A percentile compares a stretch with the other conserved stretches of the same genome.
Conservation (phyloP, 2,329 filamentous ascomycete genomes). For the Niveomyces coronatus region DNA sequence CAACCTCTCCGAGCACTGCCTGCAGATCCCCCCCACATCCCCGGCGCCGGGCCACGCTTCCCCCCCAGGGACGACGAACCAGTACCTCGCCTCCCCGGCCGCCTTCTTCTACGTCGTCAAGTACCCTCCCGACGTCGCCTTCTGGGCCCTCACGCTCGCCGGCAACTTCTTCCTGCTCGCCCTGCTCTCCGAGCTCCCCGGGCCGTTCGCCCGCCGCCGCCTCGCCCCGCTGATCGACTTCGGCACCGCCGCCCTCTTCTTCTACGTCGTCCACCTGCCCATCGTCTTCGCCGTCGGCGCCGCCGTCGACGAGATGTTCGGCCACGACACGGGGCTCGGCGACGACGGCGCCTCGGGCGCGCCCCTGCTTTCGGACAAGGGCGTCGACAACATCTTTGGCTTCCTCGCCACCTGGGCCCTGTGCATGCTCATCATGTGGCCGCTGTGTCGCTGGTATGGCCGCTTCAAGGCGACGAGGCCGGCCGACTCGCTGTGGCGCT, state of each 20-base stretch:
- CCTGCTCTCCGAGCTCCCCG: slow-evolving; percentile 25
- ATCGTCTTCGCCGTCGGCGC: slow-evolving; percentile 20
- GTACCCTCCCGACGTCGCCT: slow-evolving; percentile 37
- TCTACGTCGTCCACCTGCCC: slow-evolving; percentile 31
- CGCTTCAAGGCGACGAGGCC: slow-evolving; percentile 31
- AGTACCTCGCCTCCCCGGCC: slow-evolving; percentile 28
- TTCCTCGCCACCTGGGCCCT: slow-evolving; percentile 28
- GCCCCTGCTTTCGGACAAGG: slow-evolving; percentile 16
- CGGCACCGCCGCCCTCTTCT: slow-evolving; percentile 37
- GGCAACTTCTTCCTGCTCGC: slow-evolving; percentile 30
- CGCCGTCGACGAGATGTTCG: slow-evolving; percentile 21
- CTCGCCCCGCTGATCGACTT: slow-evolving; percentile 30
- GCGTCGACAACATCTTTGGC: slow-evolving; percentile 27
- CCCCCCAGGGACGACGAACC: no score
- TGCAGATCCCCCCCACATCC: slow-evolving; percentile 30
- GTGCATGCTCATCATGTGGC: slow-evolving; percentile 29
- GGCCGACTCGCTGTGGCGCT: slow-evolving; percentile 34
- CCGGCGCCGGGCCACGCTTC: no score
- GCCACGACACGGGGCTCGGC: slow-evolving; percentile 21
- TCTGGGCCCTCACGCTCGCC: slow-evolving; percentile 30
- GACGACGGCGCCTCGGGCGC: slow-evolving; percentile 17
- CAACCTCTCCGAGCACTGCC: slow-evolving; percentile 33
- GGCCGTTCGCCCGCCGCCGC: slow-evolving; percentile 16
- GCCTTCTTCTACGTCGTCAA: slow-evolving; percentile 38
- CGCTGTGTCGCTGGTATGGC: slow-evolving; percentile 30